Evolutionary conservation across 495 filamentous ascomycete species (phyloP).

Genomic region (Viridothelium virens): DNA sequence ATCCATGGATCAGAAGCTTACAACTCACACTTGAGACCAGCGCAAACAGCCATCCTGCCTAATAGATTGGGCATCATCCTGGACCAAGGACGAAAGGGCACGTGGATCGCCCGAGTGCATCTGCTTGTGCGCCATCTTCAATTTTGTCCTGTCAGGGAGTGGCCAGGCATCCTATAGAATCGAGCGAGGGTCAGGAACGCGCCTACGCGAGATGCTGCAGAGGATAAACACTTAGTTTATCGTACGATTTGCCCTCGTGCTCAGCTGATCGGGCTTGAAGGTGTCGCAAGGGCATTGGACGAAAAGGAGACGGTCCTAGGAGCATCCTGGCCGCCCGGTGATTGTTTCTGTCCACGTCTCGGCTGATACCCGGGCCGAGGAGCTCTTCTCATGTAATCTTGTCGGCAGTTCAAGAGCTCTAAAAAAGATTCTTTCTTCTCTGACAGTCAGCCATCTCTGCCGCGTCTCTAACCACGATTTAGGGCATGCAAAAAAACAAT

Average conservation of each 20-base stretch:
- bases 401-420: neutral
- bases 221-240: neutral
- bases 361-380: conserved; percentile 1
- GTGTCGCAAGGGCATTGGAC: neutral
- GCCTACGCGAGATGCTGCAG: neutral
- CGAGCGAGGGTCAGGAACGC: neutral
- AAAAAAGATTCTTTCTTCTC: too few species aligned
- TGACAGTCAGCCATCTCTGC: too few species aligned
- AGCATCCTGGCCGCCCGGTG: neutral
- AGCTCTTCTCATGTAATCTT: neutral
- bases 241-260: neutral
- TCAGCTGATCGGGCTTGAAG: conserved; percentile 3
- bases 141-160: neutral
- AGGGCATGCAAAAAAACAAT: too few species aligned
- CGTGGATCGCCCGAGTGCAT: neutral
- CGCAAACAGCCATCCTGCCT: conserved; percentile 4
- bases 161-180: neutral
- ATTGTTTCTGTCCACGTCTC: neutral
- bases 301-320: neutral
- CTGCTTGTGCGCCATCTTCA: neutral
- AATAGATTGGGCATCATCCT: neutral
- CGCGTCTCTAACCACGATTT: too few species aligned
- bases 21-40: neutral
- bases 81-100: neutral
- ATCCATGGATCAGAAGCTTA: neutral